Evolutionary conservation across 2,329 filamentous ascomycete species (phyloP).

Genomic region (Beauveria sp.): DNA sequence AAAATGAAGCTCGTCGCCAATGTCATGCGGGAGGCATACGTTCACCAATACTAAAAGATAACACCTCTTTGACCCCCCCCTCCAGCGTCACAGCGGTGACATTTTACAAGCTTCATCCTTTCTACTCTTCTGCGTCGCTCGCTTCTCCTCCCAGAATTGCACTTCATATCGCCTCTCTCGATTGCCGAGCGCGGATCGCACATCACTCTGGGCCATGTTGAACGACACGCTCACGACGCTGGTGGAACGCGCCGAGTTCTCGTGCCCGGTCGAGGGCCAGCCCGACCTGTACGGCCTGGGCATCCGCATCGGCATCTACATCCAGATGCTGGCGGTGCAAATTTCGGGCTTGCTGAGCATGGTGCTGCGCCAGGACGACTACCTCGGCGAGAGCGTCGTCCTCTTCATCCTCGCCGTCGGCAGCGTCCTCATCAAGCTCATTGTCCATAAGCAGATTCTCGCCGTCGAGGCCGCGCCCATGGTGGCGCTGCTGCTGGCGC

Average conservation of each 20-base stretch:
- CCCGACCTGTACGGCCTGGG: conserved; percentile 22
- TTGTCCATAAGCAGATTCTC: conserved; percentile 12
- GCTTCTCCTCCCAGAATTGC: neutral
- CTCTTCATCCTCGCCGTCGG: conserved; percentile 17
- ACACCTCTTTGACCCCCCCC: too few relatives aligned
- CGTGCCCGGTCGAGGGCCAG: conserved; percentile 17
- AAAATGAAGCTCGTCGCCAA: neutral
- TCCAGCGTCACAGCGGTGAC: too few relatives aligned
- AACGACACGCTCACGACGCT: conserved; percentile 1
- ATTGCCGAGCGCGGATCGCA: neutral
- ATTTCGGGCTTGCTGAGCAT: conserved; percentile 16
- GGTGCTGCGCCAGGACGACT: conserved; percentile 16
- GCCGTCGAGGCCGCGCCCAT: conserved; percentile 19
- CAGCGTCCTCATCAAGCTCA: conserved; percentile 16
- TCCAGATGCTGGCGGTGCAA: conserved; percentile 20
- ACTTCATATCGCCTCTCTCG: too few relatives aligned
- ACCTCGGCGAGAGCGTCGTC: conserved; percentile 17
- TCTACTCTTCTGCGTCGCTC: too few relatives aligned
- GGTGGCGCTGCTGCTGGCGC: conserved; percentile 17
- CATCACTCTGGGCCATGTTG: neutral
- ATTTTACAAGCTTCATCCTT: too few relatives aligned
- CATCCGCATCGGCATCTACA: conserved; percentile 22
- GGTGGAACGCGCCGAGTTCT: neutral
- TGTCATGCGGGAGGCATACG: neutral
- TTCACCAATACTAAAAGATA: neutral